Base-by-base conservation (phyloP, 2,329 filamentous ascomycete species). In the Aspergillus bombycis region DNA sequence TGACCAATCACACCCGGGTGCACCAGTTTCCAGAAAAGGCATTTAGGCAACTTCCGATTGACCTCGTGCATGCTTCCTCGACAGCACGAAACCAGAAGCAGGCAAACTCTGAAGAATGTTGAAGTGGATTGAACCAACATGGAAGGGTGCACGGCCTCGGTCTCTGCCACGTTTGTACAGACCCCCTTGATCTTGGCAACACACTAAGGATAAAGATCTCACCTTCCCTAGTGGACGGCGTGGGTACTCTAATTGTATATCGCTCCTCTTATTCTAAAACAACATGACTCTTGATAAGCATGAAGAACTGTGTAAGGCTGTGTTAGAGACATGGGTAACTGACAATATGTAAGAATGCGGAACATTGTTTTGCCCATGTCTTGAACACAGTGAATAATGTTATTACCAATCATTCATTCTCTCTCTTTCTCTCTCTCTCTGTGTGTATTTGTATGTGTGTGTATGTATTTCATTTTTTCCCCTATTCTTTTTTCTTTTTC, bases 201-300 rank as follows among this genome's bases (percentile, higher is more conserved):
- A 65, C 63, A 62, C 67, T 69, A 69, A 70, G 62, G 68, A 70
- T 70, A 70, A 70, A 68, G 68, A 70, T 70, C 68, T 70, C 66
- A 70, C 67, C 59, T 55, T 62, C 63, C 64, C 64, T 60, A 60
- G 54, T 50, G 52, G 61, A 58, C 45, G 43, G 34, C n/a, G 9
- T 36, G 30, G 43, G 26, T 56, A 61, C 23, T 61, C 21, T 61
- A 34, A 54, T 38, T 23, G 46, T 55, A 55, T 38, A 38, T 19
- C 34, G 36, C 28, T 28, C n/a, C 19, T 34, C 30, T 30, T 12
- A 21, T n/a, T 32, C 2, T 11, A 12, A 26, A 30, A 30, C 9
- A 30, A 30, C 8, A 19, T 0, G 16, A 28, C 26, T 19, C 46
- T 50, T 50, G 26, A 8, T 50, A 28, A 2, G 30, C 12, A 50